These are phyloP conservation scores for Sesbania bispinosa DNA, from an alignment of 306 rosid species.

Conservation along the genomic window DNA sequence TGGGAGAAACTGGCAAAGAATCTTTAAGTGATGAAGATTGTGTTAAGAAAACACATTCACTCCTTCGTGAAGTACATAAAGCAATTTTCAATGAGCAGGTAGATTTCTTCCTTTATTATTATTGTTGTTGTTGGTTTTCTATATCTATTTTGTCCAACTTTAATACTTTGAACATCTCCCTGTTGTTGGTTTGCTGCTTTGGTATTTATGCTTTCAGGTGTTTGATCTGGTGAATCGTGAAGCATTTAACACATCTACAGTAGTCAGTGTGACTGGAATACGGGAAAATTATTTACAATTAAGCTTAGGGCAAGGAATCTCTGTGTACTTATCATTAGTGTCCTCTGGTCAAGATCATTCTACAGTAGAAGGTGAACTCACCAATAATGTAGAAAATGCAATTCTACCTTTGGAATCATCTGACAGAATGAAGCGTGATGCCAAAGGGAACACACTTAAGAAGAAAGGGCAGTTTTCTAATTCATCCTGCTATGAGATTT, in stretches of 20 bases:
- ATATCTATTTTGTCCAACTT: background rate
- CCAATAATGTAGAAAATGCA: slow-evolving; percentile 49
- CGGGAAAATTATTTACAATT: slow-evolving; percentile 79
- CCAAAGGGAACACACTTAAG: slow-evolving; percentile 39
- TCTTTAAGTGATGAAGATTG: slow-evolving; percentile 55
- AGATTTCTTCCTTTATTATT: slow-evolving; percentile 8
- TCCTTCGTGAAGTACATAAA: slow-evolving; percentile 75
- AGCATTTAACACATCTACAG: slow-evolving; percentile 65
- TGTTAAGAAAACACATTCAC: slow-evolving; percentile 71
- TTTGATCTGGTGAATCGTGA: slow-evolving; percentile 88
- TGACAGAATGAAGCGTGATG: slow-evolving; percentile 62
- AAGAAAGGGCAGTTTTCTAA: slow-evolving; percentile 53
- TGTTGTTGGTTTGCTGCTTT: slow-evolving; percentile 19
- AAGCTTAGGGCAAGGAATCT: slow-evolving; percentile 71
- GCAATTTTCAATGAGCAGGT: slow-evolving; percentile 83
- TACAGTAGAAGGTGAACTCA: slow-evolving; percentile 36
- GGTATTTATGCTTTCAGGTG: slow-evolving; percentile 53
- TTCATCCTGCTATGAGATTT: slow-evolving; percentile 70
- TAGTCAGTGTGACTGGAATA: slow-evolving; percentile 87
- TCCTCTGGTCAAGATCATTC: slow-evolving; percentile 54
- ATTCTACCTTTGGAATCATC: slow-evolving; percentile 69
- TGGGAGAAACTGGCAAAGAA: slow-evolving; percentile 52
- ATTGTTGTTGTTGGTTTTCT: background rate
- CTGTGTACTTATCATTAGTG: slow-evolving; percentile 70
- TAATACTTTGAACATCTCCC: background rate